Evolutionary conservation across 164 flowering plant species (phyloP), one percentile per base, ranked within the genome.

Genomic region (Annona squamosa): DNA sequence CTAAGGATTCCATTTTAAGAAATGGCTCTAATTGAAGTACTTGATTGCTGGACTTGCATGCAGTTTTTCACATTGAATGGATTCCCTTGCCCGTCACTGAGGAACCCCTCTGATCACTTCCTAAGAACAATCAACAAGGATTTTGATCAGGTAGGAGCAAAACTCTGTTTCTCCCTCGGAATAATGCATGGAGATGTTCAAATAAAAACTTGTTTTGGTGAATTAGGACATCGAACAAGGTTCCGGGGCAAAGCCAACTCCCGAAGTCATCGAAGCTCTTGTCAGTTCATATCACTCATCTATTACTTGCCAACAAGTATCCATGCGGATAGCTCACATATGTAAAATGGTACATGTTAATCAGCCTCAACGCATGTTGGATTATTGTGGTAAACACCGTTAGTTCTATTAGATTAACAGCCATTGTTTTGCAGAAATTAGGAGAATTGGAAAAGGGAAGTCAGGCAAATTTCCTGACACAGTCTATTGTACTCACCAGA

Each of bases 61-160:
- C 47, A 92, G 97, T 87, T 90, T 71, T 93, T 91, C 67, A 80
- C 89, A 13, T n/a, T 16, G 13, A 86, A 78, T 84, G 98, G 93
- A 0, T 88, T 88, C 71, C 89, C 91, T 5, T 91, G 93, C 80
- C 92, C 98, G 2, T 72, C 74, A 65, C 80, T 84, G 67, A 85
- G 84, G 71, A 92, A 90, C 66, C 98, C 98, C 4, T 86, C 97
- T 0, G 98, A 91, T 84, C 97, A 93, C 74, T 91, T 65, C 75
- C 92, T 93, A 4, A 82, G 78, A 78, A 86, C 86, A 5, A 86
- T 92, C 71, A 92, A 91, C 84, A 86, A 75, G 43, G 96, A 93
- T 72, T 93, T 91, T 69, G 88, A 89, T 69, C 73, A 78, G 83
- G 98, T 88, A 76, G 74, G 68, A 6, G 47, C 5, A 26, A 73